A percentile compares a stretch with the other conserved stretches of the same genome.
Evolutionary conservation across 1,139 yeast genomes (phyloP).

Genomic region (Yamadazyma dushanensis): DNA sequence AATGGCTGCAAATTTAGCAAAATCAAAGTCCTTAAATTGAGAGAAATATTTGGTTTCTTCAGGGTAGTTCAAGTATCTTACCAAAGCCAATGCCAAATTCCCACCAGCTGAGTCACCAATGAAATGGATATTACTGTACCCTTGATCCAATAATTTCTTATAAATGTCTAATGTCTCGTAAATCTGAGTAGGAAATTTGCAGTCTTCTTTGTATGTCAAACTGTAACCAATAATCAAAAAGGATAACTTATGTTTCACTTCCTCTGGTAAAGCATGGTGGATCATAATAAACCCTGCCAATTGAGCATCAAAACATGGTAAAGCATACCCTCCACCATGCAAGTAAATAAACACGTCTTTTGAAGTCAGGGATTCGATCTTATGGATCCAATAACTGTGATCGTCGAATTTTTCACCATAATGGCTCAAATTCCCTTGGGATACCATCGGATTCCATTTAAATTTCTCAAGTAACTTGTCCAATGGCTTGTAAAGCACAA

Average conservation of each 20-base stretch:
- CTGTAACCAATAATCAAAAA: conserved; percentile 40
- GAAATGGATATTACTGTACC: conserved; percentile 32
- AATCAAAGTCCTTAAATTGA: conserved; percentile 12
- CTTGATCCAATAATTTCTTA: conserved; percentile 25
- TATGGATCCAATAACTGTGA: conserved; percentile 31
- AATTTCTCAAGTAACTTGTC: conserved; percentile 12
- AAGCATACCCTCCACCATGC: conserved; percentile 47
- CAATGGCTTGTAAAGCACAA: conserved; percentile 15
- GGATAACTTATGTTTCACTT: conserved; percentile 19
- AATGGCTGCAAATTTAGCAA: conserved; percentile 12
- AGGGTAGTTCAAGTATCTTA: conserved; percentile 35
- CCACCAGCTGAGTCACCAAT: conserved; percentile 53
- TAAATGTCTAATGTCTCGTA: conserved; percentile 32
- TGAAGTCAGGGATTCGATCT: conserved; percentile 15
- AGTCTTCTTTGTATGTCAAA: conserved; percentile 25
- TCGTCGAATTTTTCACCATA: conserved; percentile 28
- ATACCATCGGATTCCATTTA: conserved; percentile 15
- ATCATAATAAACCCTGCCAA: conserved; percentile 25
- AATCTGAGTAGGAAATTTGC: conserved; percentile 41
- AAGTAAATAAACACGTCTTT: conserved; percentile 19
- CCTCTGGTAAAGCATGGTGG: conserved; percentile 23
- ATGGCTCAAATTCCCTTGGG: conserved; percentile 14
- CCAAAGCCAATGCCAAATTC: conserved; percentile 34
- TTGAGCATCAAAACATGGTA: conserved; percentile 30
- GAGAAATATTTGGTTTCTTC: conserved; percentile 28